Conservation (phyloP, 2,329 filamentous ascomycete genomes). For the Monosporascus sp. region DNA sequence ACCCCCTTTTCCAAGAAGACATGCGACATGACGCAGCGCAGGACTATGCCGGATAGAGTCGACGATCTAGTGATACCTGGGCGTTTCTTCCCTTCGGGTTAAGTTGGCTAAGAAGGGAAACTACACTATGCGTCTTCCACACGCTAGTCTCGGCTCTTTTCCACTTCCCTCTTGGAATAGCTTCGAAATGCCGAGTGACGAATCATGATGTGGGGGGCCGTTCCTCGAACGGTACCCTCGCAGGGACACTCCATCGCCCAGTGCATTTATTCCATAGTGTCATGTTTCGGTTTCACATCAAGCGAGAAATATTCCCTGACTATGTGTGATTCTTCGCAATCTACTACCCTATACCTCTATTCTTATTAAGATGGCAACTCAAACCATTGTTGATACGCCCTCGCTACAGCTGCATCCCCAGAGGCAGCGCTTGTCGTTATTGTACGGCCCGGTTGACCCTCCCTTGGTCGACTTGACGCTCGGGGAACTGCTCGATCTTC, state of each 20-base stretch:
- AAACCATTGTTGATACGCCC: constrained; percentile 12
- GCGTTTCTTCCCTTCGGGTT: too few relatives aligned
- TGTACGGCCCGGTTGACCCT: constrained; percentile 64
- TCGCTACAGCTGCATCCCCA: constrained; percentile 10
- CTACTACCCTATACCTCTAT: not conserved
- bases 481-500: constrained; percentile 65
- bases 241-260: too few relatives aligned
- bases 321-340: not conserved
- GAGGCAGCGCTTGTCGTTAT: constrained; percentile 46
- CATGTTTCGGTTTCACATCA: too few relatives aligned
- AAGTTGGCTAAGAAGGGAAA: too few relatives aligned
- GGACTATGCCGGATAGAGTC: not conserved
- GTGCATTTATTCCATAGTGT: too few relatives aligned
- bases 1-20: not conserved
- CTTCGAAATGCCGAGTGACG: not conserved
- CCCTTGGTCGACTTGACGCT: constrained; percentile 67
- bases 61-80: not conserved
- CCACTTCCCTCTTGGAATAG: not conserved
- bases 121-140: too few relatives aligned
- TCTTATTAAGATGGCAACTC: constrained; percentile 17
- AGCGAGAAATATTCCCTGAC: too few relatives aligned
- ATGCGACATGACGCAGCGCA: not conserved
- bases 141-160: not conserved
- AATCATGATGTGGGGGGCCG: not conserved
- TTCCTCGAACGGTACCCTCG: too few relatives aligned